These are phyloP conservation scores for Ophiognomonia clavigignenti-juglandacearum DNA, from an alignment of 2,329 filamentous ascomycete genomes.

Conservation along the genomic window DNA sequence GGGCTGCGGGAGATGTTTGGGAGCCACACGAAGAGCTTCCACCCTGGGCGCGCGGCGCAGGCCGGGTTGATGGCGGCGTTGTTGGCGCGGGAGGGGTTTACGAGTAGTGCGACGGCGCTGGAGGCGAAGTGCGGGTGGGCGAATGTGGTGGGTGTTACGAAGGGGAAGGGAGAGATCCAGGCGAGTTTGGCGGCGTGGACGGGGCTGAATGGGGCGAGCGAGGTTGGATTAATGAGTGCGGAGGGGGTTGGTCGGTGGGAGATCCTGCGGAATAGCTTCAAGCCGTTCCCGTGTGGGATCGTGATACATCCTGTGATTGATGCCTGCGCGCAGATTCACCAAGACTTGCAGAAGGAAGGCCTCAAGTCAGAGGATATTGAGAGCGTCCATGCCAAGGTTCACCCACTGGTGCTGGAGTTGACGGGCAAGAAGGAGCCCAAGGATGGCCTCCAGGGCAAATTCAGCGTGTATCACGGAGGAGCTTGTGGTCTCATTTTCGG, in stretches of 20 bases:
- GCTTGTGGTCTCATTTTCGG: slow-evolving; percentile 45
- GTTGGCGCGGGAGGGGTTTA: slow-evolving; percentile 41
- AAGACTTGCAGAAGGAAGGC: slow-evolving; percentile 27
- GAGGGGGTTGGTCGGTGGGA: slow-evolving; percentile 39
- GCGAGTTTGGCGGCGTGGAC: slow-evolving; percentile 21
- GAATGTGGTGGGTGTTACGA: slow-evolving; percentile 41
- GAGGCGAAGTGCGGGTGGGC: slow-evolving; percentile 51
- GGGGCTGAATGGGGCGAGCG: slow-evolving; percentile 20
- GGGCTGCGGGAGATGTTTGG: slow-evolving; percentile 52
- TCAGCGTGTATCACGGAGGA: slow-evolving; percentile 50
- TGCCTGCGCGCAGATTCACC: slow-evolving; percentile 38
- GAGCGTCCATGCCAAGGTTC: slow-evolving; percentile 37
- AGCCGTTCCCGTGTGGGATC: slow-evolving; percentile 53
- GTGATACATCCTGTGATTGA: slow-evolving; percentile 53
- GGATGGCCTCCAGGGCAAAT: slow-evolving; percentile 48
- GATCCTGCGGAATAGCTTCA: slow-evolving; percentile 48
- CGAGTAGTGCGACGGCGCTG: slow-evolving; percentile 38
- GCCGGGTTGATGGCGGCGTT: slow-evolving; percentile 38
- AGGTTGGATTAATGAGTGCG: slow-evolving; percentile 7
- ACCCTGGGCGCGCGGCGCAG: slow-evolving; percentile 48
- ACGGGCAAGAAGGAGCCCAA: slow-evolving; percentile 45
- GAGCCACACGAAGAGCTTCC: slow-evolving; percentile 50
- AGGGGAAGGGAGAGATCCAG: slow-evolving; percentile 30
- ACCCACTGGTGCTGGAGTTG: slow-evolving; percentile 47
- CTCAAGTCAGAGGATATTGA: slow-evolving; percentile 29